phyloP scores from a whole-genome alignment of 163 green algal species.

The Volvox carteri region DNA sequence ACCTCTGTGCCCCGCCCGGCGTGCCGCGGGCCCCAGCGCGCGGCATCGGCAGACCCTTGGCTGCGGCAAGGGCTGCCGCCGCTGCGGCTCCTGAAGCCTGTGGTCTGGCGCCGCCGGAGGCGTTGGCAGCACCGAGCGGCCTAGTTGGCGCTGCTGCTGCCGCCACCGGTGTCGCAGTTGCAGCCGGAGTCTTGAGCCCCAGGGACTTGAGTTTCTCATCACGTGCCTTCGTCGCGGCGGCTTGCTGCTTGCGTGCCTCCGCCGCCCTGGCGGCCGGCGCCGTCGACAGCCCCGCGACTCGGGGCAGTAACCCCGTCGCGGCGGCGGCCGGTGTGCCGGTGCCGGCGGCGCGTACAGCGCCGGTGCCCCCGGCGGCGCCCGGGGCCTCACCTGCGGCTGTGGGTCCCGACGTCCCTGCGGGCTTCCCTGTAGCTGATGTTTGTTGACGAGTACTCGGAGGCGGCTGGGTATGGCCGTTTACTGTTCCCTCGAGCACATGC shows the following conservation, averaged over 20 bases:
- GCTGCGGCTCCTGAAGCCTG: not conserved
- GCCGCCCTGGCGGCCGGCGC: not conserved
- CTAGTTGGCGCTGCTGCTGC: not conserved
- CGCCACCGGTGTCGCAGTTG: not conserved
- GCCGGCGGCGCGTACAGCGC: not conserved
- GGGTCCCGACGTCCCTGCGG: not conserved
- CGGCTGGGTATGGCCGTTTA: not conserved
- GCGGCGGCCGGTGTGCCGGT: not conserved
- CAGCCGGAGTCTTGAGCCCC: not conserved
- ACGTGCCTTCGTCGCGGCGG: slow-evolving; percentile 3
- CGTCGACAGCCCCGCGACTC: slow-evolving; percentile 9
- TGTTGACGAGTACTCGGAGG: not conserved
- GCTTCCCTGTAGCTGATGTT: not conserved
- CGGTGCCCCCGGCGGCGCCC: not conserved
- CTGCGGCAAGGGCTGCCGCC: not conserved
- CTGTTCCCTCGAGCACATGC: not conserved
- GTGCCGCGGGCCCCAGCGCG: not conserved
- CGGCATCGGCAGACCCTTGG: slow-evolving; percentile 26
- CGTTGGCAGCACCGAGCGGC: not conserved
- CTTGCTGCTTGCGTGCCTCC: slow-evolving; percentile 46
- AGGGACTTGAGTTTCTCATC: slow-evolving; percentile 33
- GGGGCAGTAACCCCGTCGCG: slow-evolving; percentile 28
- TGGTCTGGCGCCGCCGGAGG: not conserved
- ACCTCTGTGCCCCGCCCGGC: not conserved
- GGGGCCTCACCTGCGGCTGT: too few species aligned